A percentile compares a stretch with the other conserved stretches of the same genome.
Evolutionary conservation across 805 yeast species (phyloP).

Genomic region (Candida patagonica): DNA sequence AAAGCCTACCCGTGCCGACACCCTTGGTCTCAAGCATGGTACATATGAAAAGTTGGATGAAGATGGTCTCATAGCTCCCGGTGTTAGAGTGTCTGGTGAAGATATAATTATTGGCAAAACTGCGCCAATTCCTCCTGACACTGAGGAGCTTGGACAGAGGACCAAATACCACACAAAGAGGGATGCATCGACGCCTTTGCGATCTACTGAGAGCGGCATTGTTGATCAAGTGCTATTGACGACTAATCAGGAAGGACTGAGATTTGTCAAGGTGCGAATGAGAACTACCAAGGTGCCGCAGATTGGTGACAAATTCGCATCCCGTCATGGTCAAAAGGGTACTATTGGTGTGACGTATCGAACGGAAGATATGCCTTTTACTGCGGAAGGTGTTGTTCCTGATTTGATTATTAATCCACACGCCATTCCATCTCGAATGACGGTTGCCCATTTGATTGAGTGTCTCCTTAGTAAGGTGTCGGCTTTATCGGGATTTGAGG

Average conservation of each 20-base stretch:
- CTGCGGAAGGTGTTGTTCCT: slow-evolving; percentile 92
- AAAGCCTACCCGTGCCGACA: slow-evolving; percentile 90
- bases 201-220: slow-evolving; percentile 96
- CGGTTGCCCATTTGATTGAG: slow-evolving; percentile 98
- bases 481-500: slow-evolving; percentile 89
- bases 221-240: slow-evolving; percentile 96
- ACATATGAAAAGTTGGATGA: slow-evolving; percentile 97
- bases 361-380: slow-evolving; percentile 98
- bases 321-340: slow-evolving; percentile 99
- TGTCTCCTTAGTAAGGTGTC: slow-evolving; percentile 94
- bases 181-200: slow-evolving; percentile 95
- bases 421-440: slow-evolving; percentile 99
- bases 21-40: slow-evolving; percentile 93
- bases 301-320: slow-evolving; percentile 98
- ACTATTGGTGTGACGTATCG: slow-evolving; percentile 98
- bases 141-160: slow-evolving; percentile 97
- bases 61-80: slow-evolving; percentile 97
- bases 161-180: slow-evolving; percentile 97
- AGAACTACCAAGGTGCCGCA: slow-evolving; percentile 98
- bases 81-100: slow-evolving; percentile 97
- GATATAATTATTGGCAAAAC: slow-evolving; percentile 98
- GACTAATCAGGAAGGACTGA: slow-evolving; percentile 96
- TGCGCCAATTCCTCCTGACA: slow-evolving; percentile 98
- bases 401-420: slow-evolving; percentile 97
- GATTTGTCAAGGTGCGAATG: slow-evolving; percentile 96